Evolutionary conservation across 805 yeast genomes (phyloP), one percentile per base, ranked within the genome.

Genomic region (Candida nemodendra): DNA sequence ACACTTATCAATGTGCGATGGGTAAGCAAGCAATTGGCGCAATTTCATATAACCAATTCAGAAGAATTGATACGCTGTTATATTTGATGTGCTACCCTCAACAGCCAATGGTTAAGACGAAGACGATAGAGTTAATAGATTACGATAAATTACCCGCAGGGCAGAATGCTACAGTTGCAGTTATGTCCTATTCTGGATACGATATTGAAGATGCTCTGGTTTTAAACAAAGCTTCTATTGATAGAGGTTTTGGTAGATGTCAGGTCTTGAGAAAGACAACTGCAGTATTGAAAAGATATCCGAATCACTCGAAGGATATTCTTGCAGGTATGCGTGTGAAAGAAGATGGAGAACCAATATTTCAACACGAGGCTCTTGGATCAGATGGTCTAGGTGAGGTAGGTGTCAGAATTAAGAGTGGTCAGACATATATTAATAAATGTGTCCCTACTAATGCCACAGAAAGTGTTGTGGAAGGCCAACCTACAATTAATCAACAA

Each of bases 21-120:
- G 95, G 96, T 79, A 88, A 88, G 66, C 99, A 93, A 69, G 99
- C 99, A n/a, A 91, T 93, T 64, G 99, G 99, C 51, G 98, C 98
- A 2, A 93, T 93, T 65, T 96, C 95, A 9, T 93, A 93, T 62
- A 93, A 93, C 63, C 99, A 93, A 66, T 86, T 93, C 68, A 78
- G 88, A 59, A 81, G 99, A 63, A 91, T 93, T 50, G 99, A 93
- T 58, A 93, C 99, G 1, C 66, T 93, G 56, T 69, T 93, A 48
- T 93, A 93, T 57, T 71, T 93, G 48, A 86, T 93, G 96, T 95
- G 89, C n/a, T 93, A 93, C 59, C 99, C 99, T 4, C 98, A 93
- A 65, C 98, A 93, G 61, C 99, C 99, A 0, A 87, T 93, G 98
- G 99, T 93, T 18, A 93, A 93, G 67, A 89, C 98, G 4, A 87